These are phyloP conservation scores for Populus hybrid DNA, from an alignment of 441 rosid species.

Conservation along the genomic window DNA sequence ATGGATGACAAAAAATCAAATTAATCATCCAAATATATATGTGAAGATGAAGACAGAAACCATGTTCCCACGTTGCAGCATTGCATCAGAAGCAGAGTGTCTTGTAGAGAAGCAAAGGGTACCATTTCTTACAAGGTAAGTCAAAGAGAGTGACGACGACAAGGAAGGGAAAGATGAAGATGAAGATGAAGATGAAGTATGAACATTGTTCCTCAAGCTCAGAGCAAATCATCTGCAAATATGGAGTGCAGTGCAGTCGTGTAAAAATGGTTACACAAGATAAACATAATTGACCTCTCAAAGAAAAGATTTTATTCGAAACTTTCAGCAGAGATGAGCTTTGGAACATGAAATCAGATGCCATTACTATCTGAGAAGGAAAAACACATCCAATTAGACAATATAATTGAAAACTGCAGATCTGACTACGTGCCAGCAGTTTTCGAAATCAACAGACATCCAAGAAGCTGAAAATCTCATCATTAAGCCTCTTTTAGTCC, in stretches of 20 bases:
- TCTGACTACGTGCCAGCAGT: neutral
- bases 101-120: neutral
- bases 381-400: neutral
- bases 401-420: neutral
- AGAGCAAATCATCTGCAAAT: constrained; percentile 60
- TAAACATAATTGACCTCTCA: constrained; percentile 14
- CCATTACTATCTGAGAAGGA: neutral
- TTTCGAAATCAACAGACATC: neutral
- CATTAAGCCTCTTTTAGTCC: too few species aligned
- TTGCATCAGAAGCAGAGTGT: neutral
- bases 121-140: neutral
- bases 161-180: neutral
- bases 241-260: constrained; percentile 33
- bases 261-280: constrained; percentile 25
- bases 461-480: neutral
- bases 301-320: constrained; percentile 9
- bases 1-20: neutral
- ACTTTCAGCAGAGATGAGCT: neutral
- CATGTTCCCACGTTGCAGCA: neutral
- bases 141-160: neutral
- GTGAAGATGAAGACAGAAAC: neutral
- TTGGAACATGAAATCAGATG: constrained; percentile 7
- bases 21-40: neutral
- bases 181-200: constrained; percentile 19
- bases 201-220: constrained; percentile 42